Evolutionary conservation across 805 yeast species (phyloP), one percentile per base, ranked within the genome.

Genomic region (Cyberlindnera bimundalis): DNA sequence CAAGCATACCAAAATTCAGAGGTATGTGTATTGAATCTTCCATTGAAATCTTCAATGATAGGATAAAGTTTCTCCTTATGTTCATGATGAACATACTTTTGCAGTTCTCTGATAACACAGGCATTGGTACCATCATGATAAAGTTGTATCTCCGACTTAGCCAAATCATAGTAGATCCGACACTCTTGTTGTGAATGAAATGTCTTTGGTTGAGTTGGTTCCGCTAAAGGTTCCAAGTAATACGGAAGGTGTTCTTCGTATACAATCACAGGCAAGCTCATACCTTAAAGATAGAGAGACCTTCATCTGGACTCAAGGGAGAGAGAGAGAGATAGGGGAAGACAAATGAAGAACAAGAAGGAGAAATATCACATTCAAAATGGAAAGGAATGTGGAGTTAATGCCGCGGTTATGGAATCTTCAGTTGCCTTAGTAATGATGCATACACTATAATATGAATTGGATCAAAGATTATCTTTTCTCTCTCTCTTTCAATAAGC

Each of bases 1-100:
- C 40, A 37, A 2, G 35, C 13, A 18, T 26, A 37, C 40, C 40
- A 37, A 29, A 37, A 37, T 29, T 37, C 40, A 14, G 40, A 37
- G 25, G 33, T 18, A 12, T 30, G 35, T 6, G 40, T 24, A 6
- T 15, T 21, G 29, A 37, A 15, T n/a, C 16, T 24, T 30, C 14
- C 29, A 28, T 11, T 31, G 17, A 24, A 29, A 37, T 29, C 30
- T 17, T 37, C 40, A 16, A 37, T 26, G 11, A 37, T 15, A 11
- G 35, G 20, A 3, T 15, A 17, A 9, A 37, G 30, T 11, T 30
- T 26, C 13, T 14, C 35, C 8, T 6, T 14, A 20, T 37, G 40
- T 10, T 30, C 40, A 4, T 16, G 8, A 15, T 25, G 25, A 9
- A 30, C 14, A 18, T 37, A 30, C 20, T 19, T 24, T 21, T 17